These are phyloP conservation scores for Vitis riparia DNA, from an alignment of 164 flowering plant species.

Conservation along the genomic window DNA sequence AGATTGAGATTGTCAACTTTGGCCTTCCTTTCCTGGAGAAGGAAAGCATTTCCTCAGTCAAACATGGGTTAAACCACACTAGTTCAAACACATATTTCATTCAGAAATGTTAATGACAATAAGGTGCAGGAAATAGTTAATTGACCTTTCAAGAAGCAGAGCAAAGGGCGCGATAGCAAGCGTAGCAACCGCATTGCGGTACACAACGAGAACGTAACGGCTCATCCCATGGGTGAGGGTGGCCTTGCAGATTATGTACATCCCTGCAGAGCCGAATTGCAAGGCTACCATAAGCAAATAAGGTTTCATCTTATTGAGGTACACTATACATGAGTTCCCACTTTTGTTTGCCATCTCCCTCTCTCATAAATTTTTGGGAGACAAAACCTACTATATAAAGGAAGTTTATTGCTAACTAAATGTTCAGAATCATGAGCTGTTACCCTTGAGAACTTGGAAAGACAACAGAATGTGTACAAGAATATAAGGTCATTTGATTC, in stretches of 20 bases:
- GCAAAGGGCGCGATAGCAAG: conserved; percentile 30
- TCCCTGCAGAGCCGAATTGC: conserved; percentile 35
- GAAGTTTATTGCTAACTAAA: too few species aligned
- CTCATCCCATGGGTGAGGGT: conserved; percentile 33
- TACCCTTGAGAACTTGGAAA: too few species aligned
- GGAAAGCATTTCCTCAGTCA: too few species aligned
- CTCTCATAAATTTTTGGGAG: too few species aligned
- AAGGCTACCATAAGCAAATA: conserved; percentile 17
- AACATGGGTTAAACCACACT: too few species aligned
- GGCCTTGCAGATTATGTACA: conserved; percentile 28
- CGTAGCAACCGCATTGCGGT: conserved; percentile 34
- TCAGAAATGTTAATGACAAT: too few species aligned
- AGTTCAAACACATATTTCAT: too few species aligned
- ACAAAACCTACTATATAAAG: too few species aligned
- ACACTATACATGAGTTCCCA: not conserved
- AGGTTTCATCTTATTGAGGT: conserved; percentile 17
- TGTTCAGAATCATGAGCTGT: too few species aligned
- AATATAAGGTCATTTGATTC: too few species aligned
- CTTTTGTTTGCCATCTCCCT: not conserved
- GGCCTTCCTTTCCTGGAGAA: conserved; percentile 29
- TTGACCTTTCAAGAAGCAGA: conserved; percentile 29
- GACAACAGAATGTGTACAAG: too few species aligned
- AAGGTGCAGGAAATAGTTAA: too few species aligned
- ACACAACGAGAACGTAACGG: conserved; percentile 32
- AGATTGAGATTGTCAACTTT: conserved; percentile 30